Percentiles rank a stretch among this genome's conserved stretches.
These are phyloP conservation scores for Hsuehochloa calcarea DNA, from an alignment of 176 grass and related monocot genomes.

Conservation along the genomic window DNA sequence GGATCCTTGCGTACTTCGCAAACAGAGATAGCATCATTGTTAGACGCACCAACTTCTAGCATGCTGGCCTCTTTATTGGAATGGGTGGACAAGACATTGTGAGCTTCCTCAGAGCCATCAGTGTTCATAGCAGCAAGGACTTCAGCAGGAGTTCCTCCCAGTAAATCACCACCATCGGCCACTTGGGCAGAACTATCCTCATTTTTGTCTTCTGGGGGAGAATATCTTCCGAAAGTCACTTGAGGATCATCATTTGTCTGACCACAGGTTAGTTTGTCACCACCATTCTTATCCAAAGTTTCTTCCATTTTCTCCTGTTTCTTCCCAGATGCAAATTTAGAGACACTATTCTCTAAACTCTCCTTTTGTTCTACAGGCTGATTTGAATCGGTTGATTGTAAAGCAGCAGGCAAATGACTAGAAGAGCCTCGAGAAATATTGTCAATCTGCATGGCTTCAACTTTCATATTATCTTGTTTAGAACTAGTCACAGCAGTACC, in stretches of 20 bases:
- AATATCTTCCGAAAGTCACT: background rate
- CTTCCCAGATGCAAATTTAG: background rate
- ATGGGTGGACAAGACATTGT: background rate
- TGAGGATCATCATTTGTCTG: slow-evolving; percentile 21
- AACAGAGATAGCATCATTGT: background rate
- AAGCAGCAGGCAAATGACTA: slow-evolving; percentile 4
- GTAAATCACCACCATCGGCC: background rate
- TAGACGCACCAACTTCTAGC: slow-evolving; percentile 21
- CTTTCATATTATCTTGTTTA: slow-evolving; percentile 11
- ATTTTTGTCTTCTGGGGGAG: slow-evolving; percentile 16
- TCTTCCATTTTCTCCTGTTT: slow-evolving; percentile 20
- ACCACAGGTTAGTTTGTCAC: background rate
- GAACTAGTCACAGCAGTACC: background rate
- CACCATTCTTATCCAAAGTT: background rate
- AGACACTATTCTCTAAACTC: slow-evolving; percentile 16
- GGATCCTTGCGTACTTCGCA: slow-evolving; percentile 29
- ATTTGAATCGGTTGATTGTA: slow-evolving; percentile 25
- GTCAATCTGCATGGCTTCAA: background rate
- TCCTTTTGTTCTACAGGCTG: background rate
- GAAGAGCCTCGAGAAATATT: background rate
- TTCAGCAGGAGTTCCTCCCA: slow-evolving; percentile 1
- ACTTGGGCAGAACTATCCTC: slow-evolving; percentile 28
- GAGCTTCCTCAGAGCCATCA: slow-evolving; percentile 16
- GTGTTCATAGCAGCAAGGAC: slow-evolving; percentile 16
- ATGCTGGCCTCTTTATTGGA: background rate